phyloP scores from a whole-genome alignment of 1,284 basidiomycete genomes.

The Rhodotorula sp. region DNA sequence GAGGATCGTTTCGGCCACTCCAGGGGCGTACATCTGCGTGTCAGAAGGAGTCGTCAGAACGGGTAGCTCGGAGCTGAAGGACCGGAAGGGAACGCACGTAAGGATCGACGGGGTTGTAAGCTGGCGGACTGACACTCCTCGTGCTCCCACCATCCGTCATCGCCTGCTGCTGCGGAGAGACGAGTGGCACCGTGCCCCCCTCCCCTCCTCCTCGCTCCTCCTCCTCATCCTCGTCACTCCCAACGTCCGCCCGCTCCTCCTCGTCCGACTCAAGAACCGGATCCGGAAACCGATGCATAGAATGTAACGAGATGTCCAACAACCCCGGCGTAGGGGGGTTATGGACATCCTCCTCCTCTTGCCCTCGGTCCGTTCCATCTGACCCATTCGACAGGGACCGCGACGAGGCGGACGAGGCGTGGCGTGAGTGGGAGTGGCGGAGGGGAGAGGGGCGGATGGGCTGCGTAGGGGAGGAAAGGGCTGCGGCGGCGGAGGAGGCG shows the following conservation, averaged over 20 bases:
- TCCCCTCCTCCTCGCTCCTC: slow-evolving; percentile 7
- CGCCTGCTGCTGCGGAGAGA: not conserved
- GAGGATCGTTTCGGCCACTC: slow-evolving; percentile 42
- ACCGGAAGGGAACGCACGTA: slow-evolving; percentile 30
- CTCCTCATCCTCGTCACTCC: slow-evolving; percentile 15
- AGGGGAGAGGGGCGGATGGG: slow-evolving; percentile 36
- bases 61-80: too few species aligned
- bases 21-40: slow-evolving; percentile 40
- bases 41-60: too few species aligned
- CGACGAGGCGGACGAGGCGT: slow-evolving; percentile 13
- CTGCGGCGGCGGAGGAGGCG: slow-evolving; percentile 1
- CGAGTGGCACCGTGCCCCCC: not conserved
- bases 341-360: slow-evolving; percentile 43
- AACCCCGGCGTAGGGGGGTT: slow-evolving; percentile 59
- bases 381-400: not conserved
- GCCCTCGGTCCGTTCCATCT: slow-evolving; percentile 26
- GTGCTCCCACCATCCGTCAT: slow-evolving; percentile 4
- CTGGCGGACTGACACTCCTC: slow-evolving; percentile 34
- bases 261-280: slow-evolving; percentile 25
- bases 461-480: slow-evolving; percentile 24
- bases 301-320: slow-evolving; percentile 56
- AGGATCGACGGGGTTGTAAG: slow-evolving; percentile 43
- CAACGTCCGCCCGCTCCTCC: not conserved
- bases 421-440: slow-evolving; percentile 32
- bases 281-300: slow-evolving; percentile 41